Conservation (phyloP, 345 rosid species). For the Camelina laxa region DNA sequence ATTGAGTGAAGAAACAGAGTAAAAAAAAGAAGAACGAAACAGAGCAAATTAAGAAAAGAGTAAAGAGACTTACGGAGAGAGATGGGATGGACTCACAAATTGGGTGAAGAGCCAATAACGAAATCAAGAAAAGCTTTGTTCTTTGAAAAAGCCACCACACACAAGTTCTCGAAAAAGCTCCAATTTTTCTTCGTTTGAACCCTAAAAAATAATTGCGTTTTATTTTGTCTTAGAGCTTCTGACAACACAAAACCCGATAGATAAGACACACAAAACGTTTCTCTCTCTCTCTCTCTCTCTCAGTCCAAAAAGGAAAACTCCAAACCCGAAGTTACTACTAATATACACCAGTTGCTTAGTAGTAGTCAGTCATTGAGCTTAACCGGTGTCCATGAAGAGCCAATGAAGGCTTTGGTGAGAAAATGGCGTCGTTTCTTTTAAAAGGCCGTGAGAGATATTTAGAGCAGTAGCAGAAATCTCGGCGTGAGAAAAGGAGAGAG, state of each 20-base stretch:
- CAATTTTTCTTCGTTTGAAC: slow-evolving; percentile 41
- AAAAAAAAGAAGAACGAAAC: neutral
- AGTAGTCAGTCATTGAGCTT: neutral
- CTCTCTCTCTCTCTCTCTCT: slow-evolving; percentile 30
- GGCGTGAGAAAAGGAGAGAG: slow-evolving; percentile 30
- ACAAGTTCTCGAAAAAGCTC: slow-evolving; percentile 42
- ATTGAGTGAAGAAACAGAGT: slow-evolving; percentile 8
- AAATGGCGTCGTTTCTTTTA: slow-evolving; percentile 29
- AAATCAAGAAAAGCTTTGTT: slow-evolving; percentile 34
- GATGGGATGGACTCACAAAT: slow-evolving; percentile 44
- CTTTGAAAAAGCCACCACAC: slow-evolving; percentile 17
- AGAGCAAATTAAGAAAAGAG: slow-evolving; percentile 16
- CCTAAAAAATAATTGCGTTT: slow-evolving; percentile 41
- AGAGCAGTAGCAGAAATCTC: slow-evolving; percentile 40
- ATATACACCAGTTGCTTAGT: neutral
- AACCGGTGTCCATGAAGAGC: neutral
- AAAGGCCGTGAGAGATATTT: slow-evolving; percentile 10
- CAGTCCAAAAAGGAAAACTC: slow-evolving; percentile 25
- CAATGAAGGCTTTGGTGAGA: neutral
- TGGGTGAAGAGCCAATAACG: slow-evolving; percentile 36
- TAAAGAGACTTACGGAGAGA: slow-evolving; percentile 44
- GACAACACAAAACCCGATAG: slow-evolving; percentile 32
- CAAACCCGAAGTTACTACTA: neutral
- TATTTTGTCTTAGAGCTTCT: slow-evolving; percentile 35
- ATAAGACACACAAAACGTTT: slow-evolving; percentile 32